Conservation (phyloP, 106 monocot genomes). For the Dendrobium nobile region DNA sequence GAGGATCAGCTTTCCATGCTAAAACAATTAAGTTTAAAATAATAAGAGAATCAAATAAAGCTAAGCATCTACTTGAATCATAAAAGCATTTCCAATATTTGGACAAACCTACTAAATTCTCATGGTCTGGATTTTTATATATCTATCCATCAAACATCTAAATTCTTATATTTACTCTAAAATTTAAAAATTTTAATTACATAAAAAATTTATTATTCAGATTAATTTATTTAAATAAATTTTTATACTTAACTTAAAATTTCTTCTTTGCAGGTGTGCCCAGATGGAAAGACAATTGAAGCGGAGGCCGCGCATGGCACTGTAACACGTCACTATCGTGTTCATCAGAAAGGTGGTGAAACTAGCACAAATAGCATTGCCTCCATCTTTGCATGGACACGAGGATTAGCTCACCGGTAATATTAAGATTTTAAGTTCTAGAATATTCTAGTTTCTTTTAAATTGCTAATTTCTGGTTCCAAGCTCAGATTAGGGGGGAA, state of each 20-base stretch:
- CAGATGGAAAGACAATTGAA: slow-evolving; percentile 27
- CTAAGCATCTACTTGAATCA: too few relatives aligned
- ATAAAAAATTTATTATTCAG: too few relatives aligned
- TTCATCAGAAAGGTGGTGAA: slow-evolving; percentile 71
- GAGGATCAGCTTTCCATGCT: too few relatives aligned
- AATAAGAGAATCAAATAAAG: too few relatives aligned
- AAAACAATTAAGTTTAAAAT: too few relatives aligned
- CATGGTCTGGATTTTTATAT: background rate
- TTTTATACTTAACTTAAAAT: too few relatives aligned
- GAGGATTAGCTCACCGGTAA: slow-evolving; percentile 68
- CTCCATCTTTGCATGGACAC: slow-evolving; percentile 68
- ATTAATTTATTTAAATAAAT: too few relatives aligned
- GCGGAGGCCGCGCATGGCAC: slow-evolving; percentile 33
- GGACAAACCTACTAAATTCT: too few relatives aligned
- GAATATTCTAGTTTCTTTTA: too few relatives aligned
- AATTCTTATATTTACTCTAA: background rate
- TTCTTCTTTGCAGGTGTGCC: slow-evolving; percentile 8
- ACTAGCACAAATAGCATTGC: slow-evolving; percentile 77
- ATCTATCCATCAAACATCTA: background rate
- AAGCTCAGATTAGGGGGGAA: background rate
- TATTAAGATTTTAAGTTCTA: background rate
- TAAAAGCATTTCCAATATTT: too few relatives aligned
- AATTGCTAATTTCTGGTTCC: background rate
- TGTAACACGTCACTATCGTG: slow-evolving; percentile 62
- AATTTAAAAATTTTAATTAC: too few relatives aligned